phyloP scores from a whole-genome alignment of 2,329 filamentous ascomycete genomes.

The Xylaria sp. region DNA sequence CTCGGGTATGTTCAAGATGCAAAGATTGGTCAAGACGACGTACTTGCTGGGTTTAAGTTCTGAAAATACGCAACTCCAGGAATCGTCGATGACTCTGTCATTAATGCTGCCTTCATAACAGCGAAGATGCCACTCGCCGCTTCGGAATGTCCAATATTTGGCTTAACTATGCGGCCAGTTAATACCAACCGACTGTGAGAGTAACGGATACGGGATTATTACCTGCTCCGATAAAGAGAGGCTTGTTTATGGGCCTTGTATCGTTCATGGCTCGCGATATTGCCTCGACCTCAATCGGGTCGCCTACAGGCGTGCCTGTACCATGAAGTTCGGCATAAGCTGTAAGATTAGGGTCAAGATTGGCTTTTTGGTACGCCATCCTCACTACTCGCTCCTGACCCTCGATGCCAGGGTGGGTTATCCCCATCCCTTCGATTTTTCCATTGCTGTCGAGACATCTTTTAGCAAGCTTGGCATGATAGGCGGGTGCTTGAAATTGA shows the following conservation, averaged over 20 bases:
- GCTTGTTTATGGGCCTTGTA: conserved; percentile 21
- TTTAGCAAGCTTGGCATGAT: conserved; percentile 1
- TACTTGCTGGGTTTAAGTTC: conserved; percentile 41
- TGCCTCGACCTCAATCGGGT: conserved; percentile 34
- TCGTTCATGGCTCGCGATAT: conserved; percentile 34
- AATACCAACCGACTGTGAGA: not conserved
- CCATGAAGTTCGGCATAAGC: conserved; percentile 44
- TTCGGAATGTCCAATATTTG: conserved; percentile 45
- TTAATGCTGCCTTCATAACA: conserved; percentile 40
- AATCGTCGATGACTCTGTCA: conserved; percentile 36
- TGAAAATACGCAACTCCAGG: conserved; percentile 35
- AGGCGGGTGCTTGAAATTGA: not conserved
- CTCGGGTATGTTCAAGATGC: too few species aligned
- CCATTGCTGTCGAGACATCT: conserved; percentile 38
- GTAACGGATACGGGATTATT: not conserved
- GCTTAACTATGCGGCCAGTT: conserved; percentile 31
- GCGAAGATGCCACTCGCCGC: conserved; percentile 41
- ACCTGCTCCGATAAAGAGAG: conserved; percentile 34
- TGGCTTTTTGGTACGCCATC: conserved; percentile 38
- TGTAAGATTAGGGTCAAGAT: conserved; percentile 40
- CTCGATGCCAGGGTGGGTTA: conserved; percentile 45
- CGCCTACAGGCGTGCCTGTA: conserved; percentile 35
- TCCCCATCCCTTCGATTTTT: conserved; percentile 44
- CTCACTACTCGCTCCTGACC: conserved; percentile 41
- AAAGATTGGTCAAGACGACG: conserved; percentile 13